Evolutionary conservation across 768 basidiomycete species (phyloP), one percentile per base, ranked within the genome.

Genomic region (Crassisporium funariophilum): DNA sequence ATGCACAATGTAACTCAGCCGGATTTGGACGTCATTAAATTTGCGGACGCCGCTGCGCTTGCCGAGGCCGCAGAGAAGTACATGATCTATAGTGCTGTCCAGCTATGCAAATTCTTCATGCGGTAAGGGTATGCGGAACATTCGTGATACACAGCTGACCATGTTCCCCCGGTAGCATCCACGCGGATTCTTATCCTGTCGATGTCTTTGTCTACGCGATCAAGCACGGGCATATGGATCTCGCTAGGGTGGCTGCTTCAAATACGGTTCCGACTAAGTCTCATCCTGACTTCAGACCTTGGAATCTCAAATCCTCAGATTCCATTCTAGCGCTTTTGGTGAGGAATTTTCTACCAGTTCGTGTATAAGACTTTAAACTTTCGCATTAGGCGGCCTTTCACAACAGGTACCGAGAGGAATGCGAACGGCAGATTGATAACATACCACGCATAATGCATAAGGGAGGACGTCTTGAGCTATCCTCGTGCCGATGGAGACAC

Each of bases 41-140:
- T 46, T 17, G 8, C 11, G 2, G 33, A 39, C 2, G 22, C 54
- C 4, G 35, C 23, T 8, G 15, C 38, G 6, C 35, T 57, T 5
- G 49, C 55, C 3, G 55, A 57, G 19, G 55, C 52, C 1, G 49
- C 38, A 4, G 52, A 54, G 48, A 57, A 57, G 34, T 57, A 54
- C 31, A 36, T 35, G 39, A 35, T 57, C 4, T 57, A 31, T 31
- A 41, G 49, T 7, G 49, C 52, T 4, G 51, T 57, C 46, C 42
- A 48, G 12, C 12, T 54, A 10, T 57, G 55, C 29, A 50, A 37
- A 29, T 23, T 49, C 4, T 35, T 22, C 40, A 57, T 57, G 52
- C 22, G 38, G 52, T 53, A 7, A 13, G 13, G 27, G 7, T 29
- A n/a, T n/a, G n/a, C n/a, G n/a, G 7, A 29, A 7, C 27, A 7